A percentile compares a stretch with the other conserved stretches of the same genome.
phyloP scores from a whole-genome alignment of 306 rosid species.

The Medicago arabica region DNA sequence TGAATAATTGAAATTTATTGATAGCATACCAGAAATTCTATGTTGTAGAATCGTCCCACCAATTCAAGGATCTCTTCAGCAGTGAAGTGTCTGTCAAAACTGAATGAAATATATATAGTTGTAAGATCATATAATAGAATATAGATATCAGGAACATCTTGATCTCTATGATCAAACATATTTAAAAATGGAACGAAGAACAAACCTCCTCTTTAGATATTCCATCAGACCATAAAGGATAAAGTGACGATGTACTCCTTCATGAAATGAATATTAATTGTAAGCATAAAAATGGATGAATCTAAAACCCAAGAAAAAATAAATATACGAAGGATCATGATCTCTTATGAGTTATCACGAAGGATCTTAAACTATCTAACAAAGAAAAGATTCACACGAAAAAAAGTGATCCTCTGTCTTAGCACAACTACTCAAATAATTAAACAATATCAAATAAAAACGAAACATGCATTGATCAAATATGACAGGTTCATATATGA shows the following conservation, averaged over 20 bases:
- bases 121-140: conserved; percentile 27
- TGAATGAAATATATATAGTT: conserved; percentile 44
- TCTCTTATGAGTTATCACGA: conserved; percentile 10
- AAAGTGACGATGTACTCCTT: conserved; percentile 96
- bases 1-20: background rate
- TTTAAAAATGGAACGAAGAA: conserved; percentile 40
- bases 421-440: too few relatives aligned
- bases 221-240: conserved; percentile 95
- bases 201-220: conserved; percentile 80
- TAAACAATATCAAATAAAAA: too few relatives aligned
- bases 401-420: background rate
- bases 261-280: conserved; percentile 34
- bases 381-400: conserved; percentile 30
- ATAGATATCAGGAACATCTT: conserved; percentile 8
- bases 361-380: conserved; percentile 32
- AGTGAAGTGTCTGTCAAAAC: conserved; percentile 84
- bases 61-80: conserved; percentile 91
- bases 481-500: too few relatives aligned
- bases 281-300: conserved; percentile 39
- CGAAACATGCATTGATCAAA: too few relatives aligned
- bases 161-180: conserved; percentile 20
- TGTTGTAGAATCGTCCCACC: conserved; percentile 93
- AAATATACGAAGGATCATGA: background rate
- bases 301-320: too few relatives aligned
- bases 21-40: conserved; percentile 86